phyloP scores from a whole-genome alignment of 768 basidiomycete species.

The Lactarius indigo region DNA sequence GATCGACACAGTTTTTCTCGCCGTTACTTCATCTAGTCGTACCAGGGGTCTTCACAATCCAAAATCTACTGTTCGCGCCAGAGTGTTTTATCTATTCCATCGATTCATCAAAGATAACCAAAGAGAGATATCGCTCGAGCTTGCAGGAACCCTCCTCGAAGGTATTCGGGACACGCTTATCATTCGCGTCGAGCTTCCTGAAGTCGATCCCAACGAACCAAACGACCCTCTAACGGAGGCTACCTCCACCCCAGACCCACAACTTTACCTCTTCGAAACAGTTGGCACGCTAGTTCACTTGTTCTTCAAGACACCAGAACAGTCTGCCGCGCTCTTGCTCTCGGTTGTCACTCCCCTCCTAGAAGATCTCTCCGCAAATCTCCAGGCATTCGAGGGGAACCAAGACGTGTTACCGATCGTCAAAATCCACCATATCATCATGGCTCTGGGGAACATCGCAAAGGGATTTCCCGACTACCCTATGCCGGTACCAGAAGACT shows the following conservation, averaged over 20 bases:
- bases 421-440: conserved; percentile 86
- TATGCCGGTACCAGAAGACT: conserved; percentile 59
- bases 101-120: conserved; percentile 84
- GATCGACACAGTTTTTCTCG: not conserved
- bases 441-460: conserved; percentile 91
- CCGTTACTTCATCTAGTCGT: conserved; percentile 1
- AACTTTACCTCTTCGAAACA: conserved; percentile 93
- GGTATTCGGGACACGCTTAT: conserved; percentile 72
- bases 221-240: conserved; percentile 70
- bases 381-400: conserved; percentile 52
- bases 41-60: conserved; percentile 82
- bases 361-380: conserved; percentile 59
- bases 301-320: conserved; percentile 60
- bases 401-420: conserved; percentile 77
- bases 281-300: conserved; percentile 80
- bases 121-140: conserved; percentile 69
- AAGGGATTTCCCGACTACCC: conserved; percentile 97
- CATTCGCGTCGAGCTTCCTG: conserved; percentile 73
- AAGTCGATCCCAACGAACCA: conserved; percentile 67
- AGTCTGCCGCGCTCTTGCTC: conserved; percentile 64
- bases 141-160: conserved; percentile 68
- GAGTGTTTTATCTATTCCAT: conserved; percentile 90
- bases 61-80: conserved; percentile 62
- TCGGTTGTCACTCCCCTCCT: conserved; percentile 82
- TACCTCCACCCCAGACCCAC: conserved; percentile 75